Base-by-base conservation (phyloP, 225 moss, liverwort and hornwort genomes). In the Polytrichum commune region DNA sequence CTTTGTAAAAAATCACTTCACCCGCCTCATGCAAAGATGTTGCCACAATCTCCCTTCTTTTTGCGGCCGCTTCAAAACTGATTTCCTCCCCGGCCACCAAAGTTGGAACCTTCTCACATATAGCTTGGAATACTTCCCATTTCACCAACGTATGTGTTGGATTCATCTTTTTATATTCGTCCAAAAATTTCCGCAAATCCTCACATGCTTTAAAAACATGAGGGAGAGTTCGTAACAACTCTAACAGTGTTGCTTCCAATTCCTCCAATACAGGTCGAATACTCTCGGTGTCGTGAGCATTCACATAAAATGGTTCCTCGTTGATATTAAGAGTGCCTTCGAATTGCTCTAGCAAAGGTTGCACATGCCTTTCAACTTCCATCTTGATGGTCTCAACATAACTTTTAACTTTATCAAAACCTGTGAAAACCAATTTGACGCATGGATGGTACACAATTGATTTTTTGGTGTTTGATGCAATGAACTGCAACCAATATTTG, bases 1-100 rank as follows among this genome's bases (percentile, higher is more conserved):
- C 69, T 5, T 72, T 67, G 69, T 79, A 74, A 53, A 72, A 73
- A 8, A 87, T 77, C 25, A 87, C 69, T 19, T 68, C 69, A 53
- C 87, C 87, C 5, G 63, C 78, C 18, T 81, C 70, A n/a, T 87
- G 87, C 24, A 87, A 68, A 26, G 69, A 74, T 0, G 56, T 65
- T 13, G 73, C 74, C 4, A 81, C 69, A 8, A 64, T 74, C 22
- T 58, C 58, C 2, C 62, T 63, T 16, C 69, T 61, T 4, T 60
- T 27, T 26, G 67, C 67, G 2, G 54, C 7, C 9, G 74, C 7
- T 9, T 19, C 62, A 64, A 19, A 28, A 58, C 7, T 4, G 2
- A 58, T 58, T 22, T 58, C 6, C n/a, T 20, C 24, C 22, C 58
- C 13, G 3, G 46, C 6, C 55, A 8, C 53, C 74, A 69, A 56